Base-by-base conservation (phyloP, 2,329 filamentous ascomycete species). In the Fusarium oligoseptatum region DNA sequence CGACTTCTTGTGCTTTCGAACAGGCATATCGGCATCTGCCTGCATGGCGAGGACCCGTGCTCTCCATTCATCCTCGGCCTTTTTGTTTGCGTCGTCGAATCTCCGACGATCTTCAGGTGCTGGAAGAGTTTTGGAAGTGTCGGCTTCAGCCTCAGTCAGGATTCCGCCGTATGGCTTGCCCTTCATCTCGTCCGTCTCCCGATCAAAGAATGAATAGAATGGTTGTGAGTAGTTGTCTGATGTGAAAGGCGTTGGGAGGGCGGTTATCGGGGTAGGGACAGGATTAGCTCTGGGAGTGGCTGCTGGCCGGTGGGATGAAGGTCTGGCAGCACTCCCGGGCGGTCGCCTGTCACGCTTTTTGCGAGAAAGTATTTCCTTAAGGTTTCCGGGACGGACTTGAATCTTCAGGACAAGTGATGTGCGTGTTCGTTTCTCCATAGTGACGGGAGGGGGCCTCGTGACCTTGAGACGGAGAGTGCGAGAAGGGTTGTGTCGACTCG, bases 141-240 rank as follows among this genome's bases (percentile, higher is more conserved):
- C 96, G 1, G 95, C 95, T 81, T 99, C 96, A 0, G 88, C 88
- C 82, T 98, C 96, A 0, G 90, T 94, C 32, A 99, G 87, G 61
- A 99, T 97, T 2, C 97, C 97, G 32, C 97, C 97, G 75, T 98
- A 99, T 0, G 97, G 97, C 81, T 98, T 98, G 60, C 93, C 93
- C 81, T 97, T 98, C 43, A 92, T 86, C 78, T 98, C 95, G 69
- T 98, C 95, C 20, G 91, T 91, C 77, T 98, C 96, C 75, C 94
- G 94, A 76, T 98, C 96, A 71, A 93, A 93, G 74, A 98, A 95
- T 0, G 94, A 94, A 77, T 96, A 96, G 80, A 97, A 96, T 1
- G 94, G 93, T 70, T 95, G 93, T 2, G 91, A 91, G 79, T 94
- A 95, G 48, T 83, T 84, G 77, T 90, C 81, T 79, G 88, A 79